A percentile compares a stretch with the other conserved stretches of the same genome.
Evolutionary conservation across 177 flowering plant genomes (phyloP).

Genomic region (Vitis hybrid): DNA sequence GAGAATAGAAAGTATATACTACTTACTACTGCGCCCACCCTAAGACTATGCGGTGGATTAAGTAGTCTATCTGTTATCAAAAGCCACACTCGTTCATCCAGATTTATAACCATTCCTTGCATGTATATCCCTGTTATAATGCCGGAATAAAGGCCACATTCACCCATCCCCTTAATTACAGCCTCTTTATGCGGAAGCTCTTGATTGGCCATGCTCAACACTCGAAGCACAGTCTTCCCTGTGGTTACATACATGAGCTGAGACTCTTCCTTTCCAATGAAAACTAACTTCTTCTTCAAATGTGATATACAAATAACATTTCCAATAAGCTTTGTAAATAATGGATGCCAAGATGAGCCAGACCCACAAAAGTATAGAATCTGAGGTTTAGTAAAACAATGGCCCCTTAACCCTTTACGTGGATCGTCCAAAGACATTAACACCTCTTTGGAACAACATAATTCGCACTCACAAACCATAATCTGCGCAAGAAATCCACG

Average conservation of each 20-base stretch:
- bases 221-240: constrained; percentile 42
- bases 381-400: constrained; percentile 35
- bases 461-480: constrained; percentile 55
- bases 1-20: neutral
- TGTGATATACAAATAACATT: constrained; percentile 39
- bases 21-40: constrained; percentile 84
- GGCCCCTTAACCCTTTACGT: constrained; percentile 14
- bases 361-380: constrained; percentile 59
- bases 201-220: constrained; percentile 20
- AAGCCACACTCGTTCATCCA: constrained; percentile 82
- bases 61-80: constrained; percentile 52
- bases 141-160: constrained; percentile 57
- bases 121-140: constrained; percentile 62
- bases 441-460: constrained; percentile 38
- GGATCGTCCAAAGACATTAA: constrained; percentile 4
- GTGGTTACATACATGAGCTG: constrained; percentile 55
- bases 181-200: constrained; percentile 4
- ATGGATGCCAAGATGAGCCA: constrained; percentile 65
- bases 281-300: constrained; percentile 76
- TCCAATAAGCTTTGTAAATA: constrained; percentile 49
- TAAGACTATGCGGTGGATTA: constrained; percentile 51
- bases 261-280: constrained; percentile 43
- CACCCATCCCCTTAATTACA: constrained; percentile 42
- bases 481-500: constrained; percentile 67
- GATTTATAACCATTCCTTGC: constrained; percentile 80